Evolutionary conservation across 345 rosid genomes (phyloP), one percentile per base, ranked within the genome.

Genomic region (Cardamine occulta): DNA sequence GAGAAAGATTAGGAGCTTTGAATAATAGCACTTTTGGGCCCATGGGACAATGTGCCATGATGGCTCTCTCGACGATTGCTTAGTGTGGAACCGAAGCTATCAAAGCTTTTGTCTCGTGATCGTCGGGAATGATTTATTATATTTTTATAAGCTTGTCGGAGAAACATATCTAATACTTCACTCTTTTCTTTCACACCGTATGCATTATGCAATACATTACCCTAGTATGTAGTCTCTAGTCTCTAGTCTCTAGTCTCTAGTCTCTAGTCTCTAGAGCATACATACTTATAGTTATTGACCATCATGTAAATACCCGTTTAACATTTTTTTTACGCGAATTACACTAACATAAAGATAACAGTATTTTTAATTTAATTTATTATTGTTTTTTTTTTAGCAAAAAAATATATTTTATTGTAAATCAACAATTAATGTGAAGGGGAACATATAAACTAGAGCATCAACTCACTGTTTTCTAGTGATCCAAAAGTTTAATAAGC

Each of bases 71-170:
- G 29, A 59, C 31, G 70, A 59, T 72, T 78, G 68, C 77, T 73
- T 78, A 60, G 45, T 66, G 77, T 78, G 64, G 49, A 78, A 32
- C 32, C 58, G 57, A 78, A 72, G 77, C 52, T 12, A 60, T 23
- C 69, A 31, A 56, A 57, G 73, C 73, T 72, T 66, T 70, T 72
- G 76, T 59, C 58, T 74, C 77, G 77, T 66, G 52, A 72, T 78
- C 70, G 31, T 78, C 77, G 77, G 63, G 7, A 64, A 28, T 49
- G 5, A 57, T 65, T 72, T 31, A n/a, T 45, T 19, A 8, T n/a
- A 8, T 13, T n/a, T 21, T 59, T 40, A 18, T 1, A 63, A 1
- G 23, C 12, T 59, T 66, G 61, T 59, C 53, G 68, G 49, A 63
- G 19, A 45, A 23, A 63, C 12, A 11, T 24, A 7, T 34, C 21